Conservation (phyloP, 768 basidiomycete genomes). For the Galerina marginata region DNA sequence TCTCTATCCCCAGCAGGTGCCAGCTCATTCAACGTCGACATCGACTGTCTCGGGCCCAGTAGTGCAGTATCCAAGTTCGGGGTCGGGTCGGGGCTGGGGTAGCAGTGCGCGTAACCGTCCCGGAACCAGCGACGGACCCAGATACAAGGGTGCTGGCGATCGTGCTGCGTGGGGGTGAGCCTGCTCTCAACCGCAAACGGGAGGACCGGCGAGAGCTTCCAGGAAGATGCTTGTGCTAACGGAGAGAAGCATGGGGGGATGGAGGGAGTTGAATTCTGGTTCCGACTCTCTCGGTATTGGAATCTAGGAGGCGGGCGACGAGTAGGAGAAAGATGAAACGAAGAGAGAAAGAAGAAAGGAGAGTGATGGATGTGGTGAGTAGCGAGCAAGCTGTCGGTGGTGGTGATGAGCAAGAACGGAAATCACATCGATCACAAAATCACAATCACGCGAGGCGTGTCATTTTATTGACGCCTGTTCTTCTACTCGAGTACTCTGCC, state of each 20-base stretch:
- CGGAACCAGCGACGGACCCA: not conserved
- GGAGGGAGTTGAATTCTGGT: not conserved
- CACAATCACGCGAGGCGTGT: no score
- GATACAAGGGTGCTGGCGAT: not conserved
- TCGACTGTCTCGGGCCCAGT: not conserved
- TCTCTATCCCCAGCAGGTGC: not conserved
- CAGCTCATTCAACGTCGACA: no score
- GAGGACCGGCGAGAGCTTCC: slow-evolving; percentile 1
- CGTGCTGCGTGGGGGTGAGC: slow-evolving; percentile 1
- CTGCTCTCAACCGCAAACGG: not conserved
- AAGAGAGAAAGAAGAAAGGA: no score
- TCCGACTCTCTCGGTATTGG: no score
- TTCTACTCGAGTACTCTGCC: no score
- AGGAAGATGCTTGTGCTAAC: not conserved
- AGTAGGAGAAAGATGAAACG: no score
- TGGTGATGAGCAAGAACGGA: no score
- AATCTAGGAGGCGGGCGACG: no score
- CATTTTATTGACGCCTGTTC: no score
- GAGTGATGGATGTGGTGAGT: no score
- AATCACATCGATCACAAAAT: no score
- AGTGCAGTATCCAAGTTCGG: not conserved
- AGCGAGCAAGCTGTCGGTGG: no score
- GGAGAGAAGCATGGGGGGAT: not conserved
- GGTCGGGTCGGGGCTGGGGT: not conserved
- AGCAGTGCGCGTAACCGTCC: not conserved